These are phyloP conservation scores for Dactylellina parvicollis DNA, from an alignment of 2,329 filamentous ascomycete genomes.

Conservation along the genomic window DNA sequence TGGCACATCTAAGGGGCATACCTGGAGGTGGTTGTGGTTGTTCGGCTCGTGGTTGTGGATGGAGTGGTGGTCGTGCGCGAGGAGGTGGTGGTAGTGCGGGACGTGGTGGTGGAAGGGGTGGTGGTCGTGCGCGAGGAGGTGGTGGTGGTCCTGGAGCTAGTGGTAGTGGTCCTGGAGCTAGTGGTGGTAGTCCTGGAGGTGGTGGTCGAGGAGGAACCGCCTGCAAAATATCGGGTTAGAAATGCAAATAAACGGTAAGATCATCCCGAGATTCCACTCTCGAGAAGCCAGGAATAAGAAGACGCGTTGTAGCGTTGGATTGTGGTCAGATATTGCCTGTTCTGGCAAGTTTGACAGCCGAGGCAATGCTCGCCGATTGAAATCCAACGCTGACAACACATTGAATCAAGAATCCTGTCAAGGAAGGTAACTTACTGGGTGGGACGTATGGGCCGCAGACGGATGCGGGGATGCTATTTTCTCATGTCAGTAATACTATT, in stretches of 20 bases:
- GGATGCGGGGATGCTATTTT: slow-evolving; percentile 40
- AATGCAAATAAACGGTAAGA: too few relatives aligned
- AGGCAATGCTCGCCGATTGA: too few relatives aligned
- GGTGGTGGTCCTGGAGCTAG: slow-evolving; percentile 16
- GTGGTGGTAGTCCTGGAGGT: slow-evolving; percentile 16
- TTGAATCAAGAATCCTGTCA: too few relatives aligned
- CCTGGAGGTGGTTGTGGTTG: background rate
- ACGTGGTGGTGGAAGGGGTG: slow-evolving; percentile 18
- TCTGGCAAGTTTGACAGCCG: too few relatives aligned
- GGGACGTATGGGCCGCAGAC: slow-evolving; percentile 31
- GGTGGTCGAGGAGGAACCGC: slow-evolving; percentile 3
- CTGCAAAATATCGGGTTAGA: too few relatives aligned
- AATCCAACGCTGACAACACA: too few relatives aligned
- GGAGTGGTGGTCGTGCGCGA: slow-evolving; percentile 17
- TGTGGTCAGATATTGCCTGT: too few relatives aligned
- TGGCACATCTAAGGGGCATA: too few relatives aligned
- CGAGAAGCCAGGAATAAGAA: too few relatives aligned
- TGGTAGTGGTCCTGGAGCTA: slow-evolving; percentile 3
- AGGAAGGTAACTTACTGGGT: too few relatives aligned
- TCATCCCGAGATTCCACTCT: too few relatives aligned
- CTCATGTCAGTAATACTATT: slow-evolving; percentile 18
- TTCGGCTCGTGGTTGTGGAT: background rate
- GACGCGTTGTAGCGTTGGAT: too few relatives aligned
- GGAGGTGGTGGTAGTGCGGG: slow-evolving; percentile 9
- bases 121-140: slow-evolving; percentile 28